Conservation (phyloP, 345 rosid species). For the Aquilaria sinensis region DNA sequence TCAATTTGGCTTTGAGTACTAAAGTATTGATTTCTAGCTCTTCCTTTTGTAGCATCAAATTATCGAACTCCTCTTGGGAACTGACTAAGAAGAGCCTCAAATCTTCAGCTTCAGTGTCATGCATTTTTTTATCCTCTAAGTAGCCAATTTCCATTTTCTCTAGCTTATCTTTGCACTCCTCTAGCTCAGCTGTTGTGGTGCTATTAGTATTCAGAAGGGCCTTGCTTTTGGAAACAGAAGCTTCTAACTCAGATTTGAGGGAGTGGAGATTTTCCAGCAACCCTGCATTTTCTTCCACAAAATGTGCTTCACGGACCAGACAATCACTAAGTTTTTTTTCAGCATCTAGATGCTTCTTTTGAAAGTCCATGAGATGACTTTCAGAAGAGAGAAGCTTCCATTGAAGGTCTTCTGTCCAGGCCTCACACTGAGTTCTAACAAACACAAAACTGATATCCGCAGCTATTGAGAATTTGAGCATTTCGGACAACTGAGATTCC, state of each 20-base stretch:
- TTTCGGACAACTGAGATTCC: constrained; percentile 57
- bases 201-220: constrained; percentile 33
- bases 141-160: constrained; percentile 26
- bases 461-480: constrained; percentile 47
- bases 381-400: constrained; percentile 36
- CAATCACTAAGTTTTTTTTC: constrained; percentile 44
- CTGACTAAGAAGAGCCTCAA: constrained; percentile 38
- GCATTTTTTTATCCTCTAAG: constrained; percentile 27
- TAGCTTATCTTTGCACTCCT: constrained; percentile 28
- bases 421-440: constrained; percentile 45
- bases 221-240: constrained; percentile 34
- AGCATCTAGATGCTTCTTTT: constrained; percentile 42
- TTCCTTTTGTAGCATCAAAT: constrained; percentile 46
- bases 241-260: constrained; percentile 47
- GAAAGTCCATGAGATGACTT: constrained; percentile 37
- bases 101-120: constrained; percentile 41
- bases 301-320: constrained; percentile 42
- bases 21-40: constrained; percentile 47
- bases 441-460: constrained; percentile 44
- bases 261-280: constrained; percentile 33
- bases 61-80: constrained; percentile 52
- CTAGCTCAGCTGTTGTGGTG: constrained; percentile 32
- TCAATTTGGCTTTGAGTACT: constrained; percentile 48
- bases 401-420: constrained; percentile 37
- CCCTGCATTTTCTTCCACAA: constrained; percentile 54